A percentile compares a stretch with the other conserved stretches of the same genome.
These are phyloP conservation scores for Yamadazyma taylorii DNA, from an alignment of 1,139 yeast species.

Conservation along the genomic window DNA sequence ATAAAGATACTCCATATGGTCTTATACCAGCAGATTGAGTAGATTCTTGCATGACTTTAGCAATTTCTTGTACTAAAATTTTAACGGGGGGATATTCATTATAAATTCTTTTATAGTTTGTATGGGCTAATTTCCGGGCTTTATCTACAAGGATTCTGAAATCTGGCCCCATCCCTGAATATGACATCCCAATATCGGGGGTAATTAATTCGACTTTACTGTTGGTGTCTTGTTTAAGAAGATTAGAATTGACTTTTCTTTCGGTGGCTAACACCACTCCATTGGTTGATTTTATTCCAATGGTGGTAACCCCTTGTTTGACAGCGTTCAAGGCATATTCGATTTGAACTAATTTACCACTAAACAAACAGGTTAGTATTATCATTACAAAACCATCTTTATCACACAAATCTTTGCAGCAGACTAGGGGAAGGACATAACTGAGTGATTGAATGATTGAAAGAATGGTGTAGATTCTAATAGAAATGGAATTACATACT, in stretches of 20 bases:
- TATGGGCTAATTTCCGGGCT: slow-evolving; percentile 91
- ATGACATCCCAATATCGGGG: slow-evolving; percentile 95
- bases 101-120: slow-evolving; percentile 87
- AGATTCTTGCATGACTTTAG: slow-evolving; percentile 96
- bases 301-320: slow-evolving; percentile 95
- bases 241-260: slow-evolving; percentile 79
- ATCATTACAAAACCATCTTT: too few relatives aligned
- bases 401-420: too few relatives aligned
- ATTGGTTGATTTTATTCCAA: slow-evolving; percentile 94
- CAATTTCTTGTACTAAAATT: slow-evolving; percentile 90
- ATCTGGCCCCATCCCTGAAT: slow-evolving; percentile 99
- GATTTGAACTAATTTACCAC: slow-evolving; percentile 96
- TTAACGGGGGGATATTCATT: slow-evolving; percentile 97
- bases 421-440: too few relatives aligned
- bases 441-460: too few relatives aligned
- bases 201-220: slow-evolving; percentile 83
- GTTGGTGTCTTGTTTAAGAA: slow-evolving; percentile 72
- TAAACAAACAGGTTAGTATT: slow-evolving; percentile 26
- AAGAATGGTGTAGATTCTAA: too few relatives aligned
- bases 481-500: slow-evolving; percentile 66
- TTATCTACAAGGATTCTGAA: slow-evolving; percentile 91
- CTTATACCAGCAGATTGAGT: slow-evolving; percentile 98
- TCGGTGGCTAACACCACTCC: slow-evolving; percentile 98
- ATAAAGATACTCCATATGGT: slow-evolving; percentile 93
- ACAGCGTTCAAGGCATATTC: slow-evolving; percentile 98